These are phyloP conservation scores for Solanum dulcamara DNA, from an alignment of 257 asterid genomes.

Conservation along the genomic window DNA sequence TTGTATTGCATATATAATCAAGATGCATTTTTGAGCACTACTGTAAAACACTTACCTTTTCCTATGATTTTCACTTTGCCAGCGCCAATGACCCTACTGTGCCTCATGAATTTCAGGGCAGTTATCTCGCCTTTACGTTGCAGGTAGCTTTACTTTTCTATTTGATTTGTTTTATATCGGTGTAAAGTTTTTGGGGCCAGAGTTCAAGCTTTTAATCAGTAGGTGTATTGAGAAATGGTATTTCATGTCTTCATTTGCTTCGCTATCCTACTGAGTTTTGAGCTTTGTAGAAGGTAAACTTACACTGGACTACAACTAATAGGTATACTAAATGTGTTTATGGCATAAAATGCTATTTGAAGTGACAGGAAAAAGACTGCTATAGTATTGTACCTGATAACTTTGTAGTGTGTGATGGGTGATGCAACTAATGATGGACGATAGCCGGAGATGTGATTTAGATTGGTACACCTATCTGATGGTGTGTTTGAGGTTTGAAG, in stretches of 20 bases:
- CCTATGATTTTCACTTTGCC: conserved; percentile 13
- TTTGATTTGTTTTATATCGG: not conserved
- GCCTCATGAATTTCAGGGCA: conserved; percentile 67
- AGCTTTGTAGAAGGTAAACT: not conserved
- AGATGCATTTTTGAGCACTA: not conserved
- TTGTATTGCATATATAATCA: not conserved
- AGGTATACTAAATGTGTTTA: not conserved
- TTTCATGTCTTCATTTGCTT: not conserved
- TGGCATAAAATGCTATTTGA: not conserved
- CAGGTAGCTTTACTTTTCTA: conserved; percentile 33
- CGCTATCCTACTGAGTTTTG: not conserved
- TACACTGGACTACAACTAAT: not conserved
- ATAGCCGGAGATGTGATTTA: not conserved
- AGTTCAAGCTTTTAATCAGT: not conserved
- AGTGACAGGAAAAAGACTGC: not conserved
- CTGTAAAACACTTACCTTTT: not conserved
- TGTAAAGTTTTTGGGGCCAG: not conserved
- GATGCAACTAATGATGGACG: not conserved
- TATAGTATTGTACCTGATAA: not conserved
- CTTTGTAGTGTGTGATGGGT: not conserved
- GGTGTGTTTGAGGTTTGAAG: not conserved
- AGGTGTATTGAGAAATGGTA: not conserved
- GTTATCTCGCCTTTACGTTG: conserved; percentile 77
- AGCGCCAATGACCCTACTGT: conserved; percentile 70
- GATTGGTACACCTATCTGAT: not conserved